phyloP scores from a whole-genome alignment of 2,329 filamentous ascomycete species.

The Acephala macrosclerotiorum region DNA sequence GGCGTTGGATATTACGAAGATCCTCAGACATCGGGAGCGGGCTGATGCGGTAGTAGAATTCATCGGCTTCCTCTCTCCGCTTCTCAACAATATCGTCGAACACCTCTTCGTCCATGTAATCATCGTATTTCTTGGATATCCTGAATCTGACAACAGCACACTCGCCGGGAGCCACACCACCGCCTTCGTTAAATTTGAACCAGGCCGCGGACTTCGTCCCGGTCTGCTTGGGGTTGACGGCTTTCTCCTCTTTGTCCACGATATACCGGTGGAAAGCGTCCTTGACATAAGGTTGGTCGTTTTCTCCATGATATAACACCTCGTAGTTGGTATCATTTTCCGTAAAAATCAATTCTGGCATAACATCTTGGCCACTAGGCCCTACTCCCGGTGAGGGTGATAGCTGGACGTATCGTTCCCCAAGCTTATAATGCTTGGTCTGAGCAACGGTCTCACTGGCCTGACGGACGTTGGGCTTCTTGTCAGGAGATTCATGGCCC shows the following conservation, averaged over 20 bases:
- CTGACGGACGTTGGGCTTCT: slow-evolving; percentile 80
- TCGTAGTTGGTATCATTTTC: slow-evolving; percentile 95
- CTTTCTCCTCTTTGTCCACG: slow-evolving; percentile 79
- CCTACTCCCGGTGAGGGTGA: slow-evolving; percentile 91
- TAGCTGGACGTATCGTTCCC: slow-evolving; percentile 82
- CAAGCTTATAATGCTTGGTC: slow-evolving; percentile 81
- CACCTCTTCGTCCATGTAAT: slow-evolving; percentile 88
- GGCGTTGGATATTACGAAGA: slow-evolving; percentile 91
- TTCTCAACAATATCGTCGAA: slow-evolving; percentile 92
- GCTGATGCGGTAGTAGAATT: slow-evolving; percentile 94
- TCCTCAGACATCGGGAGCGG: slow-evolving; percentile 94
- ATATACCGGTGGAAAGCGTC: slow-evolving; percentile 93
- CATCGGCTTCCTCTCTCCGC: slow-evolving; percentile 88
- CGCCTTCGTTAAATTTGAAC: slow-evolving; percentile 90
- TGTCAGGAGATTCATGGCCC: slow-evolving; percentile 78
- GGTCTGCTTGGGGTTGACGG: slow-evolving; percentile 78
- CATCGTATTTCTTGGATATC: slow-evolving; percentile 76
- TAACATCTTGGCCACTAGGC: slow-evolving; percentile 79
- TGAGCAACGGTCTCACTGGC: slow-evolving; percentile 72
- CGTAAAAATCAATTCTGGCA: slow-evolving; percentile 88
- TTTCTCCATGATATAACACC: slow-evolving; percentile 77
- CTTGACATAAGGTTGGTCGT: slow-evolving; percentile 86
- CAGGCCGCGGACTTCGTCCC: slow-evolving; percentile 93
- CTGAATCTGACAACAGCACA: slow-evolving; percentile 96
- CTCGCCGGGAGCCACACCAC: slow-evolving; percentile 87